phyloP scores from a whole-genome alignment of 805 yeast genomes.

The Candida wancherniae region DNA sequence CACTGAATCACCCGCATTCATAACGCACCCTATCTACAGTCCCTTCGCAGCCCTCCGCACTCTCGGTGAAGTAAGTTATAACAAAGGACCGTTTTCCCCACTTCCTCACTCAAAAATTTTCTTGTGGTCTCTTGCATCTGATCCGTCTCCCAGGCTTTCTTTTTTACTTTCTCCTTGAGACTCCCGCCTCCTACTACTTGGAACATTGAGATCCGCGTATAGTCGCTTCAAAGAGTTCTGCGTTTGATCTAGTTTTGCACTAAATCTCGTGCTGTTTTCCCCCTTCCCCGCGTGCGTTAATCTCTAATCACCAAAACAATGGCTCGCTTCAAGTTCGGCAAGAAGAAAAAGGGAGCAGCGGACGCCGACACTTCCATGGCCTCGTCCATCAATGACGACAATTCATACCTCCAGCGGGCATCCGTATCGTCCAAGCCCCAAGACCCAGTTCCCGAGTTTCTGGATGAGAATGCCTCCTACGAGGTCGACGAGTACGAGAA shows the following conservation, averaged over 20 bases:
- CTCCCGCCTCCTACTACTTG: no score
- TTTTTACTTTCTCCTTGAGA: no score
- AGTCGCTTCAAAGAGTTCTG: no score
- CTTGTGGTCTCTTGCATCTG: background rate
- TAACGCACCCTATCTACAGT: no score
- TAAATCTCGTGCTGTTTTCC: background rate
- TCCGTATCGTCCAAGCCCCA: slow-evolving; percentile 14
- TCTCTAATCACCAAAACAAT: slow-evolving; percentile 18
- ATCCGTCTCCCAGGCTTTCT: background rate
- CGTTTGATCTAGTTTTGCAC: background rate
- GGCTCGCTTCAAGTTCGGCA: slow-evolving; percentile 59
- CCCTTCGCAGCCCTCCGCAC: no score
- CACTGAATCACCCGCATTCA: no score
- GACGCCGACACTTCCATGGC: slow-evolving; percentile 19
- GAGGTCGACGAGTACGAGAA: slow-evolving; percentile 4
- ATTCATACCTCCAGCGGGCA: slow-evolving; percentile 15
- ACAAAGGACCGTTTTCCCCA: background rate
- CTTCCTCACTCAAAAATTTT: background rate
- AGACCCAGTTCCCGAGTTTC: slow-evolving; percentile 6
- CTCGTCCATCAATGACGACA: slow-evolving; percentile 7
- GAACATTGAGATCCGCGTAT: no score
- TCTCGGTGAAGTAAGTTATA: no score
- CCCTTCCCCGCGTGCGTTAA: background rate
- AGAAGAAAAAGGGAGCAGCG: slow-evolving; percentile 37
- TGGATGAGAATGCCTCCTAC: slow-evolving; percentile 7